Base-by-base conservation (phyloP, 176 grass and related monocot genomes). In the Tuctoria greenei region DNA sequence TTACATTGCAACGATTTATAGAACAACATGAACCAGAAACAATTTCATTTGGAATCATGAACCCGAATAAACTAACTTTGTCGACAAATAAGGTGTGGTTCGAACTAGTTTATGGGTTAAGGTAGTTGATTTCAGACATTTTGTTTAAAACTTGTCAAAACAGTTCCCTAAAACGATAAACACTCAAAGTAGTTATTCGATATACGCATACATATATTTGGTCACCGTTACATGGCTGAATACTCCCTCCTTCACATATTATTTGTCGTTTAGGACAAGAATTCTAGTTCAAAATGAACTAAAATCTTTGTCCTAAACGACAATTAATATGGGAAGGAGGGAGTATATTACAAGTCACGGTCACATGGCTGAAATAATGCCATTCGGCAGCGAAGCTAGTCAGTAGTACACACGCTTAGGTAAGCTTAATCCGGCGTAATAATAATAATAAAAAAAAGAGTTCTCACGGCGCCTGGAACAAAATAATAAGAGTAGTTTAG, bases 151-250 rank as follows among this genome's bases (percentile, higher is more conserved):
- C 49, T 51, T 20, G 49, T 23, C 20, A 23, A 23, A 23, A 21
- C 5, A 51, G 49, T n/a, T 50, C 12, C 44, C 3, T 51, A 20
- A 52, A 51, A 8, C 50, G n/a, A 52, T 6, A 52, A n/a, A 18
- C 16, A 17, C 4, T 50, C 17, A 18, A 52, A 47, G 14, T 47
- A 52, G 50, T 6, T 52, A 52, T 8, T 52, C 18, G 5, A n/a
- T 7, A 52, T 42, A 20, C 0, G 38, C 38, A 4, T 7, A 42
- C 20, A 42, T 13, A 66, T 21, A 39, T 10, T n/a, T 21, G 13
- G 64, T 25, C 64, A 66, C 38, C 5, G 63, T 66, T 66, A 66
- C 63, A 66, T 11, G n/a, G 63, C 61, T 36, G 38, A 69, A 46
- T n/a, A n/a, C n/a, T n/a, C n/a, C n/a, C n/a, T n/a, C n/a, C n/a